Evolutionary conservation across 2,329 filamentous ascomycete species (phyloP).

Genomic region (Hypomyces perniciosus): DNA sequence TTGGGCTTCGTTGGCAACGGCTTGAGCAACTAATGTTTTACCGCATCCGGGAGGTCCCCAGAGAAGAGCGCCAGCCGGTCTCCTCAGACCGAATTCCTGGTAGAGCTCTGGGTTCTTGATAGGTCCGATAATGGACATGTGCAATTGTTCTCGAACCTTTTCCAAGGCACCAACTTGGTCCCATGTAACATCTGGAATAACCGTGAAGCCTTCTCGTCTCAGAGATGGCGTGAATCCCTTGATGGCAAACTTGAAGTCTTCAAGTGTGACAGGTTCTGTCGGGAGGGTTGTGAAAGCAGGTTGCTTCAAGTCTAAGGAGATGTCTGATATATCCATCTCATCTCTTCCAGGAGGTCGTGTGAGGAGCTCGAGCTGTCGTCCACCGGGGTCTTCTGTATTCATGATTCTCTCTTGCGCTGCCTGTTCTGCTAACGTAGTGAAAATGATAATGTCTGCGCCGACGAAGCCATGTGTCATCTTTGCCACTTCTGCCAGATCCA

Average conservation of each 20-base stretch:
- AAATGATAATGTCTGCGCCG: conserved; percentile 73
- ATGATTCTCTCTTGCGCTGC: conserved; percentile 29
- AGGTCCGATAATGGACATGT: conserved; percentile 80
- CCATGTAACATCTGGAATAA: conserved; percentile 91
- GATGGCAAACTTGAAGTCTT: conserved; percentile 68
- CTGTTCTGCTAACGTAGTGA: conserved; percentile 43
- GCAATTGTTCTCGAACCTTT: conserved; percentile 72
- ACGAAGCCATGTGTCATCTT: conserved; percentile 89
- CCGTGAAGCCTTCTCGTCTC: conserved; percentile 88
- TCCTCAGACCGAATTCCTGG: conserved; percentile 67
- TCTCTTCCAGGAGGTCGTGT: conserved; percentile 8
- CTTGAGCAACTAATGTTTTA: conserved; percentile 93
- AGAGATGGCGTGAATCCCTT: conserved; percentile 57
- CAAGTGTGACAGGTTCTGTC: conserved; percentile 17
- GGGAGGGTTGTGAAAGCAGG: conserved; percentile 6
- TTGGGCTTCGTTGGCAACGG: conserved; percentile 89
- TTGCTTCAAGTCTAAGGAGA: conserved; percentile 6
- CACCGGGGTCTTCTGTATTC: conserved; percentile 23
- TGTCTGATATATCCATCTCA: conserved; percentile 8
- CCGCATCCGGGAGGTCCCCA: conserved; percentile 97
- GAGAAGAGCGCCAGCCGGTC: conserved; percentile 81
- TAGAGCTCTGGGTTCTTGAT: conserved; percentile 80
- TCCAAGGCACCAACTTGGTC: conserved; percentile 80
- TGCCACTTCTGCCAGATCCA: conserved; percentile 69
- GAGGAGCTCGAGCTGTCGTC: conserved; percentile 3